Percentiles rank a stretch among this genome's conserved stretches.
Evolutionary conservation across 75 land plant species (phyloP).

Genomic region (Isoetes taiwanensis): DNA sequence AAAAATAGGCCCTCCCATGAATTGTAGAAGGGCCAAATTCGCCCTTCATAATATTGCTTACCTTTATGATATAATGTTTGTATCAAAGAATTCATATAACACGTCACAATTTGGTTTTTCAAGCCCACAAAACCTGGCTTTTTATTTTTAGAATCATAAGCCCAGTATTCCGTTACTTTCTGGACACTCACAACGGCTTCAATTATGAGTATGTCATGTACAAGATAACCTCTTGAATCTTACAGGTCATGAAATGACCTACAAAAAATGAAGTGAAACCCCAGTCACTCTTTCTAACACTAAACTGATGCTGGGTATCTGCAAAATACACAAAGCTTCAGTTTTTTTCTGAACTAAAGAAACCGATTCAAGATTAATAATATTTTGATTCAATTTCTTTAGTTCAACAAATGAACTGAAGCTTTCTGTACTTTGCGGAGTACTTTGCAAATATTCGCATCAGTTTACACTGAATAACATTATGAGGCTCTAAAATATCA

Average conservation of each 20-base stretch:
- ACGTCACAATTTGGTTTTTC: constrained; percentile 96
- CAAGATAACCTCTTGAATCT: constrained; percentile 78
- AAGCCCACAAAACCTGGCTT: constrained; percentile 96
- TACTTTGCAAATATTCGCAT: no score
- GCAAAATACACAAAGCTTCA: constrained; percentile 18
- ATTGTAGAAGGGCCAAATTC: no score
- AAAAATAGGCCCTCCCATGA: no score
- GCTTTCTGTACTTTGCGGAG: no score
- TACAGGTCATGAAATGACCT: constrained; percentile 79
- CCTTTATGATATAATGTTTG: constrained; percentile 88
- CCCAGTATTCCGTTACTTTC: constrained; percentile 59
- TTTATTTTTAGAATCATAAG: constrained; percentile 87
- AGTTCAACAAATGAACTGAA: no score
- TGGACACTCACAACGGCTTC: constrained; percentile 85
- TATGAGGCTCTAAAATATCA: no score
- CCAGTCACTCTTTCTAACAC: constrained; percentile 90
- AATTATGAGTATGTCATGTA: constrained; percentile 57
- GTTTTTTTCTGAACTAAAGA: no score
- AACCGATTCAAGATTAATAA: no score
- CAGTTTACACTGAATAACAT: no score
- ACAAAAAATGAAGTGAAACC: constrained; percentile 94
- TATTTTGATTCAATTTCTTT: no score
- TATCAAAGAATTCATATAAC: constrained; percentile 96
- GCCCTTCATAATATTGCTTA: no score
- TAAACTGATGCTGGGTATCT: constrained; percentile 93